Evolutionary conservation across 768 basidiomycete species (phyloP).

Genomic region (Tubosaeta sp.): DNA sequence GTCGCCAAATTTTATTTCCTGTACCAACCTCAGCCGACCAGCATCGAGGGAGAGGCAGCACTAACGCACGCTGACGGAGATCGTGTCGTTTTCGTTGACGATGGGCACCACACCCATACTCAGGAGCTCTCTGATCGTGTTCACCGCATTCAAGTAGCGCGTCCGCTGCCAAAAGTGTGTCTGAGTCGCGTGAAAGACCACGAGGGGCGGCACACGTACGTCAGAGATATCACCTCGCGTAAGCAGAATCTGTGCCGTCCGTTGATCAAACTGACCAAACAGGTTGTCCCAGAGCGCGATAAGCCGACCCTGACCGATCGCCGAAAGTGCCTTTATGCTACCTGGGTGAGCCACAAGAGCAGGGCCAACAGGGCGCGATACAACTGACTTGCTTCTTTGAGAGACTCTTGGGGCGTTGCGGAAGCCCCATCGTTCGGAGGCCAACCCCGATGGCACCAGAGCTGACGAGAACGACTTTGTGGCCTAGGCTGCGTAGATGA

Average conservation of each 20-base stretch:
- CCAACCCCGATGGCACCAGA: constrained; percentile 99
- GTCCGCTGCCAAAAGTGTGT: constrained; percentile 57
- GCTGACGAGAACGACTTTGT: constrained; percentile 92
- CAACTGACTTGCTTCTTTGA: constrained; percentile 85
- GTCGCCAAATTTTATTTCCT: constrained; percentile 99
- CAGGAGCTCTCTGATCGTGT: constrained; percentile 88
- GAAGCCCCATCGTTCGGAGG: constrained; percentile 83
- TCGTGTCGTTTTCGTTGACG: constrained; percentile 98
- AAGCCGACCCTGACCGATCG: constrained; percentile 93
- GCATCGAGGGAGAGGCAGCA: neutral
- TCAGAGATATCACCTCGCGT: constrained; percentile 97
- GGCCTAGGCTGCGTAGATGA: constrained; percentile 69
- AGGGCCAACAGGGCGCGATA: neutral
- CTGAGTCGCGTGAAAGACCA: neutral
- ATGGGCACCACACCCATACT: constrained; percentile 96
- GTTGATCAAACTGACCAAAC: constrained; percentile 89
- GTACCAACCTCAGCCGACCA: constrained; percentile 4
- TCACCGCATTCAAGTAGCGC: constrained; percentile 93
- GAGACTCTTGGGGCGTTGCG: constrained; percentile 74
- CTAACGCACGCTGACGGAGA: constrained; percentile 86
- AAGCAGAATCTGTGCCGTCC: constrained; percentile 91
- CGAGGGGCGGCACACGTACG: constrained; percentile 43
- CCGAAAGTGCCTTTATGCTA: constrained; percentile 76
- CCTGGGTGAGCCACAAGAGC: constrained; percentile 14
- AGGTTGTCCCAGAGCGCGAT: constrained; percentile 98